These are phyloP conservation scores for Apocynum venetum DNA, from an alignment of 257 asterid species.

Conservation along the genomic window DNA sequence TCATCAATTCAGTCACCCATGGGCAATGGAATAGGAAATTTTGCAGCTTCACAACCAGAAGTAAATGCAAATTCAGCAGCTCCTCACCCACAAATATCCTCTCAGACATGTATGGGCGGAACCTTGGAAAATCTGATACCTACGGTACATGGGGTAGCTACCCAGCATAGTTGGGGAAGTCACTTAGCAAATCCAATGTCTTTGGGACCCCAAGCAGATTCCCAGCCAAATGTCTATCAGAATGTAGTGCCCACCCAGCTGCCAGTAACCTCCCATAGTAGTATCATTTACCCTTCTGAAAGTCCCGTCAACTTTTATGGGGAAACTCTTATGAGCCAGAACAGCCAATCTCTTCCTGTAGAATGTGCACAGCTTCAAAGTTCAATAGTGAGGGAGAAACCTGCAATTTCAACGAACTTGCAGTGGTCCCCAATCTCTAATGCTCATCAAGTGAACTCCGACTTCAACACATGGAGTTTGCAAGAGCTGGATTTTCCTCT, in stretches of 20 bases:
- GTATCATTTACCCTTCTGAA: neutral
- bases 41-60: constrained; percentile 12
- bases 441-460: constrained; percentile 24
- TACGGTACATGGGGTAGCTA: constrained; percentile 19
- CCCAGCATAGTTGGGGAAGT: constrained; percentile 20
- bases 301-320: constrained; percentile 18
- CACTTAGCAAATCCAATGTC: constrained; percentile 16
- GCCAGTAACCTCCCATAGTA: constrained; percentile 20
- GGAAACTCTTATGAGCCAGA: constrained; percentile 27
- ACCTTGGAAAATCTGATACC: constrained; percentile 21
- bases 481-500: constrained; percentile 30
- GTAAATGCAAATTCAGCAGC: constrained; percentile 18
- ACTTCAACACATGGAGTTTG: constrained; percentile 38
- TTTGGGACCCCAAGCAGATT: constrained; percentile 27
- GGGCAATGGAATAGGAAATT: constrained; percentile 10
- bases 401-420: constrained; percentile 15
- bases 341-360: constrained; percentile 24
- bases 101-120: constrained; percentile 25
- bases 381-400: constrained; percentile 13
- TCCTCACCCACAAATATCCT: constrained; percentile 29
- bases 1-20: constrained; percentile 19
- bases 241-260: constrained; percentile 27
- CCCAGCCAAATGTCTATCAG: constrained; percentile 24
- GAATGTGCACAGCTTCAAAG: constrained; percentile 19
- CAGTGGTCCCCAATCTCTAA: constrained; percentile 28